These are phyloP conservation scores for Juglanconis sp. DNA, from an alignment of 2,329 filamentous ascomycete genomes.

Conservation along the genomic window DNA sequence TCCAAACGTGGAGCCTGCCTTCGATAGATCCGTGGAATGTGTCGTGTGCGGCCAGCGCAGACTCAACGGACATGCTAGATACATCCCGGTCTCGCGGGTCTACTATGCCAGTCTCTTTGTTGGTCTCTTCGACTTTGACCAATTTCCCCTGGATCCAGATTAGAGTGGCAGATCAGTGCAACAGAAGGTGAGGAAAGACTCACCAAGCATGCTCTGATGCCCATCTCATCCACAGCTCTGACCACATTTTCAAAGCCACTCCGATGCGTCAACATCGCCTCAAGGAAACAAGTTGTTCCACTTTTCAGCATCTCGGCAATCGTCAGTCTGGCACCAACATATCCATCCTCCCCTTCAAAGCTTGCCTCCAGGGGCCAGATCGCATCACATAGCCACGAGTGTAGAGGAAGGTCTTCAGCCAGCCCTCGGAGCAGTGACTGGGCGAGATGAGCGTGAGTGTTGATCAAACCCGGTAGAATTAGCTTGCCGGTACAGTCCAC, in stretches of 20 bases:
- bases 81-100: constrained; percentile 36
- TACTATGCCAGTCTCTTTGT: constrained; percentile 28
- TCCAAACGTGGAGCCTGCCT: constrained; percentile 45
- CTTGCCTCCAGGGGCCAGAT: constrained; percentile 39
- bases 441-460: constrained; percentile 47
- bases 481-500: constrained; percentile 38
- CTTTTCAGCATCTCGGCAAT: constrained; percentile 49
- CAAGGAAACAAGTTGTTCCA: constrained; percentile 49
- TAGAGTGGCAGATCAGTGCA: not conserved
- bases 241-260: constrained; percentile 25
- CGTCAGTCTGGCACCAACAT: constrained; percentile 43
- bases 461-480: constrained; percentile 47
- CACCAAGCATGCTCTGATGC: constrained; percentile 24
- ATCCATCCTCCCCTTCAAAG: constrained; percentile 39
- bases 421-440: constrained; percentile 46
- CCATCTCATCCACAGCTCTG: constrained; percentile 20
- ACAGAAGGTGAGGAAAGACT: not conserved
- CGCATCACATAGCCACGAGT: constrained; percentile 48
- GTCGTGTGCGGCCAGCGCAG: constrained; percentile 30
- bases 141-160: constrained; percentile 28
- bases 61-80: constrained; percentile 30
- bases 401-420: constrained; percentile 47
- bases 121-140: constrained; percentile 34
- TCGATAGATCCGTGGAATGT: constrained; percentile 25
- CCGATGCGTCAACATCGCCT: constrained; percentile 42